Conservation (phyloP, 169 alveolate species). For the Perkinsus olseni region DNA sequence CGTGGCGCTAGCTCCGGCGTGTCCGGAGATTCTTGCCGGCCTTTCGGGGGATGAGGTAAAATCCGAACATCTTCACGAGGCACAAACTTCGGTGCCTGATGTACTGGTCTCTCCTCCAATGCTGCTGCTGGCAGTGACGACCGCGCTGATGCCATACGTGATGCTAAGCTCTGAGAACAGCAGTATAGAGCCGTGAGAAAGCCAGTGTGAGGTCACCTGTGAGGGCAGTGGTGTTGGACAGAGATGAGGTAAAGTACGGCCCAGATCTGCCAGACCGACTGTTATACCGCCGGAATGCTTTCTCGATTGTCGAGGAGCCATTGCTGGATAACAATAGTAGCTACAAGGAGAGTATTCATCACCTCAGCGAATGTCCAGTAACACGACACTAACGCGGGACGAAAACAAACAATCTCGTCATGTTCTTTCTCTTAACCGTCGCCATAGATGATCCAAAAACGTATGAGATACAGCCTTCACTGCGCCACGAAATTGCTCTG, state of each 20-base stretch:
- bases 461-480: background rate
- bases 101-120: background rate
- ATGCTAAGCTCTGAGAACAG: background rate
- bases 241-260: background rate
- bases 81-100: background rate
- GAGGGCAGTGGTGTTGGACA: background rate
- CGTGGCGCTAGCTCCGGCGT: background rate
- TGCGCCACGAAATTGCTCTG: background rate
- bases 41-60: background rate
- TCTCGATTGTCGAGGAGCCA: slow-evolving; percentile 2
- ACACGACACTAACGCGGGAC: background rate
- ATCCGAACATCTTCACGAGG: background rate
- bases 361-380: background rate
- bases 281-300: background rate
- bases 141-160: background rate
- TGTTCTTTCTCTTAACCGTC: background rate
- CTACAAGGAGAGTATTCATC: background rate
- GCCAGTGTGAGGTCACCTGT: background rate
- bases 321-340: background rate
- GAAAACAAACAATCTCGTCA: background rate
- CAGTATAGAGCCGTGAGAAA: background rate
- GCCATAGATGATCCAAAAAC: background rate
- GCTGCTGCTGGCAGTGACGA: background rate
- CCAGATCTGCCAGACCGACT: background rate
- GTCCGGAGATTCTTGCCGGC: background rate